Base-by-base conservation (phyloP, 306 rosid species). In the Betula pendula region DNA sequence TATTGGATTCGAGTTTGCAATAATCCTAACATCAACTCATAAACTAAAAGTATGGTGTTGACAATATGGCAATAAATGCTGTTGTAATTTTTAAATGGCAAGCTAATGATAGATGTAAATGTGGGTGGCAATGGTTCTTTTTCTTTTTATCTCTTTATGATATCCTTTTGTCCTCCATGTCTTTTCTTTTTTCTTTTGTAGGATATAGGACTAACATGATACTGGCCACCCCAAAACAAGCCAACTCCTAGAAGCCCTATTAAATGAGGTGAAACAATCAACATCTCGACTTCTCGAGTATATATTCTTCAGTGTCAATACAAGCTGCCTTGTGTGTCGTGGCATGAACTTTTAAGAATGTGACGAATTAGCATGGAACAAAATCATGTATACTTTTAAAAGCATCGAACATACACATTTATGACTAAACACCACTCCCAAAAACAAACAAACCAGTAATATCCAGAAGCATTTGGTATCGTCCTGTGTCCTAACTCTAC, bases 361-460 rank as follows among this genome's bases (percentile, higher is more conserved):
- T 15, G 12, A 31, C 40, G n/a, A 15, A 17, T 17, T 31, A 17
- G 16, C 5, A 65, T 17, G 31, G 13, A 80, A 75, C 58, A 77
- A 27, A 60, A 77, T 76, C 73, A 35, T 85, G 79, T 75, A 63
- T 76, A 81, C 24, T 69, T 67, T 83, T 75, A 42, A 27, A 47
- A 40, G 47, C 71, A 67, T 47, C 52, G 20, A 44, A n/a, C 5
- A 47, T 47, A 38, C 52, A 71, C n/a, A 16, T 5, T 55, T 56
- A 40, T 55, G 84, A 68, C 78, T 10, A 82, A 75, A 27, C 44
- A 25, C 59, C 60, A 51, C 45, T 14, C 5, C 42, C 67, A 27
- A 20, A 71, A 75, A 16, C 55, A 58, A 73, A 44, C 27, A 35
- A 19, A 16, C 20, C 17, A 17, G 53, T 44, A 50, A 44, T 72